A percentile compares a stretch with the other conserved stretches of the same genome.
phyloP scores from a whole-genome alignment of 2,329 filamentous ascomycete genomes.

The Sclerotiophoma versabilis region DNA sequence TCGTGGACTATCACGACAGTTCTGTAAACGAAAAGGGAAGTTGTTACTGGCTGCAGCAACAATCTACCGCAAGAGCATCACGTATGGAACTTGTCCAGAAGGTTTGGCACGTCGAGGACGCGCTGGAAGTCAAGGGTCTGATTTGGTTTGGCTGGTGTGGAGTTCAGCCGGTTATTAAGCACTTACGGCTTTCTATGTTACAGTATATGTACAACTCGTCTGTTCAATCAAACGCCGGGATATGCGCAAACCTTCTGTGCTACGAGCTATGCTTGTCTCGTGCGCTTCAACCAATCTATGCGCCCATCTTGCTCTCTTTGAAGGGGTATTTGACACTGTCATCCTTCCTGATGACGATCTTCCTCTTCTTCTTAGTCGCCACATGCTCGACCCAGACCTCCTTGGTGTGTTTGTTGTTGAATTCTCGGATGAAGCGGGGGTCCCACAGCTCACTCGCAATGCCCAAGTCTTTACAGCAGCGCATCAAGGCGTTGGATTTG shows the following conservation, averaged over 20 bases:
- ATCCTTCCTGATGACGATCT: slow-evolving; percentile 86
- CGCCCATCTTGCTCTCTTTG: slow-evolving; percentile 56
- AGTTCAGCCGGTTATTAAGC: neutral
- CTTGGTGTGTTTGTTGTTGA: slow-evolving; percentile 75
- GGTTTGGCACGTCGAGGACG: too few species aligned
- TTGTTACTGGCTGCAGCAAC: too few species aligned
- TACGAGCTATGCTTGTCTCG: neutral
- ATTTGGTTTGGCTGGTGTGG: neutral
- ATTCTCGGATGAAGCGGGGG: slow-evolving; percentile 85
- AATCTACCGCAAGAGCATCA: too few species aligned
- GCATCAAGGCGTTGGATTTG: slow-evolving; percentile 97
- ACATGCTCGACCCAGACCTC: slow-evolving; percentile 92
- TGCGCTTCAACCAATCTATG: neutral
- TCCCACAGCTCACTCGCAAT: slow-evolving; percentile 97
- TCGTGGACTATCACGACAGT: too few species aligned
- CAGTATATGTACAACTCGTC: slow-evolving; percentile 4
- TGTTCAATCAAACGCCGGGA: neutral
- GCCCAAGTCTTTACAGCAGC: slow-evolving; percentile 97
- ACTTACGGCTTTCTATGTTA: slow-evolving; percentile 1
- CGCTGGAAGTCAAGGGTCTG: neutral
- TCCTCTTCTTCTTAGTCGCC: slow-evolving; percentile 84
- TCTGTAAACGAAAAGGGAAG: too few species aligned
- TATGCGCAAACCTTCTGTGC: neutral
- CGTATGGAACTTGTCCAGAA: too few species aligned
- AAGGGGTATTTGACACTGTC: slow-evolving; percentile 73